Evolutionary conservation across 2,329 filamentous ascomycete species (phyloP).

Genomic region (Cladorrhinum sp.): DNA sequence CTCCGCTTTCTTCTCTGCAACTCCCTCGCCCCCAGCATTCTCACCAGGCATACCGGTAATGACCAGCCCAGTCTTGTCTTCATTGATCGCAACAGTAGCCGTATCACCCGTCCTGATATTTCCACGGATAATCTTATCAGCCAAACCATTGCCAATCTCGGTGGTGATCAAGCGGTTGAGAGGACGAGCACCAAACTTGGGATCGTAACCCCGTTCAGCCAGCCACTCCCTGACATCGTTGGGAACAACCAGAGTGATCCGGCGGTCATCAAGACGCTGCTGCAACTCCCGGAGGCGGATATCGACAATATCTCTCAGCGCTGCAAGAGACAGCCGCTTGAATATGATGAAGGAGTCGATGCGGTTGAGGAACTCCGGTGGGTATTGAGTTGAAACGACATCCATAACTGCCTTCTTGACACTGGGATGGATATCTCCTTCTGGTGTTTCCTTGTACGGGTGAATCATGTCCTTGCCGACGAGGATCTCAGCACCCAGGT

Average conservation of each 20-base stretch:
- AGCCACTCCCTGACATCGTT: slow-evolving; percentile 79
- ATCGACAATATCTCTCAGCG: slow-evolving; percentile 88
- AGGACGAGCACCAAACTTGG: slow-evolving; percentile 84
- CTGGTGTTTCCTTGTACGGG: slow-evolving; percentile 58
- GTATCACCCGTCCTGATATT: slow-evolving; percentile 72
- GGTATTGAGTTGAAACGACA: slow-evolving; percentile 69
- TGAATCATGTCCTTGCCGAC: slow-evolving; percentile 68
- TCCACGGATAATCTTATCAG: slow-evolving; percentile 88
- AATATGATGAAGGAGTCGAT: slow-evolving; percentile 98
- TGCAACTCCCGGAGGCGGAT: slow-evolving; percentile 87
- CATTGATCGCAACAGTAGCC: slow-evolving; percentile 66
- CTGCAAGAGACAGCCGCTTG: slow-evolving; percentile 73
- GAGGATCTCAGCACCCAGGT: slow-evolving; percentile 88
- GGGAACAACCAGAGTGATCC: slow-evolving; percentile 72
- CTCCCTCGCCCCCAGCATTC: background rate
- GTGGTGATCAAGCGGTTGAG: slow-evolving; percentile 87
- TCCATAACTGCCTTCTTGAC: slow-evolving; percentile 84
- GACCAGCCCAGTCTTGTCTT: slow-evolving; percentile 58
- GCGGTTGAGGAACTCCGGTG: slow-evolving; percentile 93
- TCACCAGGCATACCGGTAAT: slow-evolving; percentile 8
- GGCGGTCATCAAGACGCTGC: slow-evolving; percentile 74
- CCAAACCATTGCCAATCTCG: slow-evolving; percentile 83
- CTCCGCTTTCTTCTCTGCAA: background rate
- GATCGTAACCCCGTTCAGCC: slow-evolving; percentile 84
- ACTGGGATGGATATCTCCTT: slow-evolving; percentile 68